A percentile compares a stretch with the other conserved stretches of the same genome.
Conservation (phyloP, 768 basidiomycete species). For the Termitomyces sp. region DNA sequence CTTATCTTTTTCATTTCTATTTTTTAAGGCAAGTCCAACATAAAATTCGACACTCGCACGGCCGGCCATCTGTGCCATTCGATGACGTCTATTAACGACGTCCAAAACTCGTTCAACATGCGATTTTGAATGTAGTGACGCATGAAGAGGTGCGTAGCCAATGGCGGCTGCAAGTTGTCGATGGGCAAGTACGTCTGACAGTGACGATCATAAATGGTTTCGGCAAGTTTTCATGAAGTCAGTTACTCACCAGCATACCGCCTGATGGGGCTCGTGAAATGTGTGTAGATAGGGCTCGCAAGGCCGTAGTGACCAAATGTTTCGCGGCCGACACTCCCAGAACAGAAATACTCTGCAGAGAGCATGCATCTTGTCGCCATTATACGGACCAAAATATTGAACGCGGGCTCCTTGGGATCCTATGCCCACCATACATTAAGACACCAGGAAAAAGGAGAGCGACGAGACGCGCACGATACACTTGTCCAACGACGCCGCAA, state of each 20-base stretch:
- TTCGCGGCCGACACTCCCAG: constrained; percentile 87
- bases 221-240: too few relatives aligned
- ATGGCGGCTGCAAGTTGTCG: constrained; percentile 92
- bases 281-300: constrained; percentile 96
- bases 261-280: constrained; percentile 96
- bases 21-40: constrained; percentile 87
- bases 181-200: constrained; percentile 83
- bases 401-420: constrained; percentile 82
- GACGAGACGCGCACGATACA: constrained; percentile 58
- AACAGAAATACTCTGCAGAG: constrained; percentile 96
- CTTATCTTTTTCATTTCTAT: constrained; percentile 43
- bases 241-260: constrained; percentile 76
- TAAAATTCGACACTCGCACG: constrained; percentile 97
- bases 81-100: constrained; percentile 85
- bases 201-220: neutral
- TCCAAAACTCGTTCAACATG: constrained; percentile 85
- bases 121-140: constrained; percentile 80
- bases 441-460: neutral
- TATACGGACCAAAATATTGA: constrained; percentile 97
- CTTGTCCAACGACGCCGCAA: constrained; percentile 82
- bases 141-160: constrained; percentile 74
- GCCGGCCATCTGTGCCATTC: constrained; percentile 97
- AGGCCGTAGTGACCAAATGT: constrained; percentile 97
- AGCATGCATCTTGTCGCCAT: constrained; percentile 99
- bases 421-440: constrained; percentile 19